phyloP scores from a whole-genome alignment of 2,329 filamentous ascomycete genomes.

The Botryotinia convoluta region DNA sequence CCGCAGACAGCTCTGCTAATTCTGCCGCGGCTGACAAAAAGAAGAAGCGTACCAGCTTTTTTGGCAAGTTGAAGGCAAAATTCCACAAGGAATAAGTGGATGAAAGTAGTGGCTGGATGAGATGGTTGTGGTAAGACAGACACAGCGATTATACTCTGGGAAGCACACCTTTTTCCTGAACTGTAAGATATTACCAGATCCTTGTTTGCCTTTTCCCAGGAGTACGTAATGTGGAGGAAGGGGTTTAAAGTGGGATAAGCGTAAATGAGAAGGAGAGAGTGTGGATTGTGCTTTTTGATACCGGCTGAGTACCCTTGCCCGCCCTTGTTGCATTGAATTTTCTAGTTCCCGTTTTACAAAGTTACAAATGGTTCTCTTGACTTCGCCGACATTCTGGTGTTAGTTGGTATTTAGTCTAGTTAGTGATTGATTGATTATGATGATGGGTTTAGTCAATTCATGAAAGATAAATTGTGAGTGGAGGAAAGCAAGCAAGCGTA shows the following conservation, averaged over 20 bases:
- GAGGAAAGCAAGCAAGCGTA: conserved; percentile 16
- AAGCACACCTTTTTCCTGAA: conserved; percentile 14
- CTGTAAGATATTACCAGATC: conserved; percentile 21
- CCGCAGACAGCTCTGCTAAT: conserved; percentile 30
- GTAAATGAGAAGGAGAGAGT: conserved; percentile 10
- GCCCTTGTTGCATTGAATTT: conserved; percentile 20
- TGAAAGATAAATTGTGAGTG: conserved; percentile 16
- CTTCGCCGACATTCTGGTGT: conserved; percentile 20
- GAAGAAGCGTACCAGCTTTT: conserved; percentile 40
- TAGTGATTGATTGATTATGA: conserved; percentile 16
- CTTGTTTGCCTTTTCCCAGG: conserved; percentile 15
- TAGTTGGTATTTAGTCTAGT: conserved; percentile 16
- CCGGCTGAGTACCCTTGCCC: conserved; percentile 22
- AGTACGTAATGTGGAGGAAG: conserved; percentile 19
- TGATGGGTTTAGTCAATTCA: not conserved
- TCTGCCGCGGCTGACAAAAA: conserved; percentile 36
- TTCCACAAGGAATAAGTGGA: conserved; percentile 39
- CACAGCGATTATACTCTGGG: conserved; percentile 17
- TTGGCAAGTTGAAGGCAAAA: conserved; percentile 52
- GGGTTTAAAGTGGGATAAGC: conserved; percentile 10
- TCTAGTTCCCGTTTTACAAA: conserved; percentile 21
- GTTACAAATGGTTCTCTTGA: conserved; percentile 20
- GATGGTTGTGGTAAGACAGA: conserved; percentile 5
- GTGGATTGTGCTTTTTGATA: conserved; percentile 20
- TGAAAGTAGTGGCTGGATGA: conserved; percentile 12